Percentiles rank a stretch among this genome's conserved stretches.
Conservation (phyloP, 2,329 filamentous ascomycete species). For the Claviceps fusiformis region DNA sequence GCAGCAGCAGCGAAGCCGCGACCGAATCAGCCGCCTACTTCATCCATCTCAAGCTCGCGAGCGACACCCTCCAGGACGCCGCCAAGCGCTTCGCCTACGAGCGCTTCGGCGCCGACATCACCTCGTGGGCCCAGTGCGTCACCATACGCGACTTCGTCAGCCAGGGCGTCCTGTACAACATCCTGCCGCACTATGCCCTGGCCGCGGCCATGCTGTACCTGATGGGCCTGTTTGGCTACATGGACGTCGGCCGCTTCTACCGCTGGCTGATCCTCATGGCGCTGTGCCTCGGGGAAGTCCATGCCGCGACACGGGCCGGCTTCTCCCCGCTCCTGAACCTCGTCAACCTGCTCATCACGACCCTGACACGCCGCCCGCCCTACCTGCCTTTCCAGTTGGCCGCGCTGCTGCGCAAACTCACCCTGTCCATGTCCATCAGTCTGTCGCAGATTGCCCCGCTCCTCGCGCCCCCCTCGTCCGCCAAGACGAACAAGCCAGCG, state of each 20-base stretch:
- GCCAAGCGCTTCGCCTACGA: slow-evolving; percentile 78
- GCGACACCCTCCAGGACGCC: slow-evolving; percentile 69
- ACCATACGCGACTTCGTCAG: slow-evolving; percentile 62
- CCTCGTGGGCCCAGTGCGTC: slow-evolving; percentile 50
- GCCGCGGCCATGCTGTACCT: slow-evolving; percentile 46
- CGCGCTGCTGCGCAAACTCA: slow-evolving; percentile 58
- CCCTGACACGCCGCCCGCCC: slow-evolving; percentile 34
- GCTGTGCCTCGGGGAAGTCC: slow-evolving; percentile 43
- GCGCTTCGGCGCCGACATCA: slow-evolving; percentile 63
- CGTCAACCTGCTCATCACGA: slow-evolving; percentile 31
- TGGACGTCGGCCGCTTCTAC: slow-evolving; percentile 54
- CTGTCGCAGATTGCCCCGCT: slow-evolving; percentile 68
- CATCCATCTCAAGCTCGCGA: slow-evolving; percentile 68
- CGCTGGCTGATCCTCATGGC: slow-evolving; percentile 44
- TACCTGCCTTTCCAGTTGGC: slow-evolving; percentile 81
- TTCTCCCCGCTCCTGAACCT: slow-evolving; percentile 32
- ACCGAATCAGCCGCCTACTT: slow-evolving; percentile 39
- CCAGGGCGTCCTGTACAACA: slow-evolving; percentile 44
- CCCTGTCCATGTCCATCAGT: slow-evolving; percentile 70
- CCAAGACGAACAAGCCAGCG: slow-evolving; percentile 12
- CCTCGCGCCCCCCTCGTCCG: slow-evolving; percentile 30
- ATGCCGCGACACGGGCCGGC: slow-evolving; percentile 39
- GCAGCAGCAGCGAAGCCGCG: slow-evolving; percentile 23
- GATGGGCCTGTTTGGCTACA: slow-evolving; percentile 50
- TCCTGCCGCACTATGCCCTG: slow-evolving; percentile 47